Base-by-base conservation (phyloP, 495 filamentous ascomycete species). In the Astrocystis sublimbata region DNA sequence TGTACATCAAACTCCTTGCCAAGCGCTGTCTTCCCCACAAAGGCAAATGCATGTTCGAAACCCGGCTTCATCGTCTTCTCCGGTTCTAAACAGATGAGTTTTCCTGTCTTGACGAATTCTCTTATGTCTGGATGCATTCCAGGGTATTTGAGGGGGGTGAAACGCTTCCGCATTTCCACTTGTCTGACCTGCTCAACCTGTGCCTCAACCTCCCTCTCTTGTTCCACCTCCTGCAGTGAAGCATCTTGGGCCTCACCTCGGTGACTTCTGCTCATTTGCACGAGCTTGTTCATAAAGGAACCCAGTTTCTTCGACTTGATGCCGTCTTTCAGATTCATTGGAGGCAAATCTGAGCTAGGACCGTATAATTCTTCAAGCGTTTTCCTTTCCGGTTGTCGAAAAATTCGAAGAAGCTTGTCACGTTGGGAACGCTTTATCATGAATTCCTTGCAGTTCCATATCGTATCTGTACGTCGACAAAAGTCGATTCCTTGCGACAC, bases 401-500 rank as follows among this genome's bases (percentile, higher is more conserved):
- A 66, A 0, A 64, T 45, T 0, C 53, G 7, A 2, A 76, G 51
- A 19, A 74, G 68, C 9, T 61, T 58, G 0, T 47, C 52, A 0
- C 70, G 65, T 0, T 71, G 52, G 5, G 19, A 43, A 0, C 10
- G 1, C 17, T 71, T 21, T 4, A 50, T 55, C 2, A 73, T 52
- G 10, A 65, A 70, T 6, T 66, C 50, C 0, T 60, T 60, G 36
- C 72, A 62, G n/a, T 61, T 57, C 43, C 66, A 63, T 4, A 65
- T 64, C 1, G 73, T 64, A 21, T 77, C 69, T 0, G 72, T 73
- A 2, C 78, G 73, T 3, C 71, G 71, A 56, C 83, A 85, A 61
- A 84, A 88, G 58, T 87, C 82, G 8, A 71, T 68, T 0, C 84
- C 86, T 65, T 88, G 85, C 0, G 83, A 75, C 35, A 79, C 76